Evolutionary conservation across 768 basidiomycete genomes (phyloP), one percentile per base, ranked within the genome.

Genomic region (Melanogaster broomeanus): DNA sequence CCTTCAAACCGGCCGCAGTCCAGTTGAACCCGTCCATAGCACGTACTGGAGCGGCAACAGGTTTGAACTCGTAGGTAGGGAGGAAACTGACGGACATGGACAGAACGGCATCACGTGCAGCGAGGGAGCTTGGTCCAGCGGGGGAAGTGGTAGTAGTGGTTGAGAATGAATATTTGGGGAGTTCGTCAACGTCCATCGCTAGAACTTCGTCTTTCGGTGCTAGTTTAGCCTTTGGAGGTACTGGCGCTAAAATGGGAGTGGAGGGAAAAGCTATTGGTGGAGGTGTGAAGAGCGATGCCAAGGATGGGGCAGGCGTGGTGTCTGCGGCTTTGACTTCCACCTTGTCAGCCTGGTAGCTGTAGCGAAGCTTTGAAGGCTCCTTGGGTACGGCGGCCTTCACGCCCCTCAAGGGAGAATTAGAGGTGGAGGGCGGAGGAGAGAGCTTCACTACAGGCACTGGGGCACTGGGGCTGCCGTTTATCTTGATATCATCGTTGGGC

Each of bases 291-390:
- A 64, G 38, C 15, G 67, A 42, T 15, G 57, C 43, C 41, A 58
- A 39, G 12, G 55, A 40, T 11, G 49, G 35, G 16, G 45, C 35
- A 15, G 45, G 25, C 12, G 10, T 42, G 31, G 47, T 33, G 9
- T 65, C 65, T 27, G 41, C 37, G 30, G 51, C 44, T 48, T 59
- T 57, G 27, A 60, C 63, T 52, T 74, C 73, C 25, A 74, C 74
- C 53, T 67, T 69, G 48, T 85, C 86, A 3, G 81, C 77, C 42
- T 83, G 80, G 66, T 86, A 81, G 58, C 87, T 88, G 59, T 77
- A 86, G 24, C 89, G 81, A 50, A 91, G 74, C 62, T 90, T 90
- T 52, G 89, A 90, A 2, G 89, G 88, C 49, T 88, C 86, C 62
- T 84, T 88, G 1, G 89, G 89, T 9, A 78, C 77, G 24, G 74